These are phyloP conservation scores for Metschnikowia dekortorum DNA, from an alignment of 805 yeast genomes.

Conservation along the genomic window DNA sequence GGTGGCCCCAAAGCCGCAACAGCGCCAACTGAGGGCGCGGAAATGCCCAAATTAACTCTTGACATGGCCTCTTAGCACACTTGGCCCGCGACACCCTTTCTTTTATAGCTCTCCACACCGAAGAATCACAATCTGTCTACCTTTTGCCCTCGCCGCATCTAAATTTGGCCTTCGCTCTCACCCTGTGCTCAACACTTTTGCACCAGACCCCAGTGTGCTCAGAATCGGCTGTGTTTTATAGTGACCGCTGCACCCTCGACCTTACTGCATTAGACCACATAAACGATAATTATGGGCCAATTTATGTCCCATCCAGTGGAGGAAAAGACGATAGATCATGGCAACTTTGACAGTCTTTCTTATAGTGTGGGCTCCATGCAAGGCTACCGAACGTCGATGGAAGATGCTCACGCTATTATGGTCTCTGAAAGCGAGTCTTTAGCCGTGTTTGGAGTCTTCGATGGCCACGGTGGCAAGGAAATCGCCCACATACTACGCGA, in stretches of 20 bases:
- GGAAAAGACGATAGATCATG: conserved; percentile 55
- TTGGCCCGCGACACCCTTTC: conserved; percentile 1
- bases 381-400: conserved; percentile 71
- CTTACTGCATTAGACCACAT: background rate
- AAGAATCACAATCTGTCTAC: background rate
- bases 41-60: background rate
- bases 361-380: conserved; percentile 74
- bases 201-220: background rate
- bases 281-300: conserved; percentile 54
- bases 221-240: background rate
- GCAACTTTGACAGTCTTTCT: conserved; percentile 42
- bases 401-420: conserved; percentile 63
- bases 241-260: background rate
- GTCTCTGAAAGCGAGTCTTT: conserved; percentile 40
- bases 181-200: background rate
- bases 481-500: conserved; percentile 53
- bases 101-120: background rate
- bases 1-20: background rate
- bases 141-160: background rate
- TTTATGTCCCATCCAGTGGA: conserved; percentile 70
- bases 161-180: background rate
- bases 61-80: background rate
- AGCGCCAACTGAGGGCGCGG: conserved; percentile 1
- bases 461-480: conserved; percentile 76
- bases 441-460: conserved; percentile 67